Evolutionary conservation across 345 rosid species (phyloP).

Genomic region (Toxicodendron radicans): DNA sequence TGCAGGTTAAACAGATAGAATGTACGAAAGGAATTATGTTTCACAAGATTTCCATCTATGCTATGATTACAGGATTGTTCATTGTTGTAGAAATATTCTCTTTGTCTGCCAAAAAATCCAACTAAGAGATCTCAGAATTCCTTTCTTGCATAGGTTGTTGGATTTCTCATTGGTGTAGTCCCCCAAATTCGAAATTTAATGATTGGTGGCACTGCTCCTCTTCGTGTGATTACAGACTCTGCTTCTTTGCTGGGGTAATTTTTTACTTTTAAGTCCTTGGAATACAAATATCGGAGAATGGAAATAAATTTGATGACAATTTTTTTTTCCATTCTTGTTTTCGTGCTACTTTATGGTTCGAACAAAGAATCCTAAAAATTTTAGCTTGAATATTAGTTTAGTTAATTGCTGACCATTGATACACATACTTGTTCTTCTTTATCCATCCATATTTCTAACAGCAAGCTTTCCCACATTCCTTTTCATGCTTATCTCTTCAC

Average conservation of each 20-base stretch:
- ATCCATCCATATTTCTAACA: not conserved
- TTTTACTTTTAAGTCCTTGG: not conserved
- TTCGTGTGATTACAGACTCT: constrained; percentile 33
- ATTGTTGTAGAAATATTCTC: not conserved
- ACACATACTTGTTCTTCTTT: not conserved
- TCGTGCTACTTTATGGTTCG: not conserved
- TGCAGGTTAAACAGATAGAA: not conserved
- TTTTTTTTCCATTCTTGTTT: not conserved
- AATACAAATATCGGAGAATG: too few species aligned
- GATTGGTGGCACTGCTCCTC: constrained; percentile 42
- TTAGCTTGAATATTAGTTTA: not conserved
- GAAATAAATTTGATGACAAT: not conserved
- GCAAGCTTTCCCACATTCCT: not conserved
- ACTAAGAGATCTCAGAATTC: not conserved
- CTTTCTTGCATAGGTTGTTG: constrained; percentile 23
- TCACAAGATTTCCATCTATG: not conserved
- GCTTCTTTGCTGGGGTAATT: constrained; percentile 39
- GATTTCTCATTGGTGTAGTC: constrained; percentile 32
- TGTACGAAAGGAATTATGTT: not conserved
- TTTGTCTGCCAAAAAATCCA: not conserved
- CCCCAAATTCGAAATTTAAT: constrained; percentile 28
- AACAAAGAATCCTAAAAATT: too few species aligned
- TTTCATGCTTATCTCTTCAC: constrained; percentile 8
- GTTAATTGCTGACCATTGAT: not conserved
- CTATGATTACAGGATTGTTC: not conserved